Evolutionary conservation across 768 basidiomycete species (phyloP), one percentile per base, ranked within the genome.

Genomic region (Cystofilobasidium ferigula): DNA sequence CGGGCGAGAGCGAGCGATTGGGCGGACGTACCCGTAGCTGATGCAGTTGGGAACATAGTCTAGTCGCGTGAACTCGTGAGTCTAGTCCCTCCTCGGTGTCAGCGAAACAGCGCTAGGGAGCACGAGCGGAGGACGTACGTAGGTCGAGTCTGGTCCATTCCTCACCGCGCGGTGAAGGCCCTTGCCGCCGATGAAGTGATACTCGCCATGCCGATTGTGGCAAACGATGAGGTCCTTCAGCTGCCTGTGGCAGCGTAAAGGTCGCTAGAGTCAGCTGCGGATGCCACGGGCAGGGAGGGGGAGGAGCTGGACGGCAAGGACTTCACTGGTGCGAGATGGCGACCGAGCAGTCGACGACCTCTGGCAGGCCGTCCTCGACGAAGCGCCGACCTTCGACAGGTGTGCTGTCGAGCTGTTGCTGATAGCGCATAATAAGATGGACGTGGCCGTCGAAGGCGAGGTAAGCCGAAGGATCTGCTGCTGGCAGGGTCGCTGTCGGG

Each of bases 201-300:
- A 81, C 7, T 84, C 72, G 2, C 86, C 85, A 16, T 80, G 77
- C 69, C 84, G 82, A 7, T 82, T 78, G 0, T 87, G 87, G 74
- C 86, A 88, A 67, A 86, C 81, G 58, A 89, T 76, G 57, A 90
- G 82, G 77, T 90, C 87, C 40, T 88, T 81, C 34, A 90, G 78
- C 76, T 90, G 88, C 32, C 86, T 87, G 58, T n/a, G 32, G 45
- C 20, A 13, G 45, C 38, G 8, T 8, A 40, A 40, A 40, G 9
- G 38, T 16, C 38, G 9, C 38, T 40, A 9, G 8, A 8, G 38
- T 16, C 9, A 40, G 38, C 38, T 40, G 8, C 38, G 38, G 47
- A 48, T 18, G 18, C 6, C 45, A 18, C 9, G 6, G 45, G 16
- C 45, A 47, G 7, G 18, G 18, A 47, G 45, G 9, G 10, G 4